Evolutionary conservation across 192 early-diverging fungal genomes (phyloP).

Genomic region (Geranomyces michiganensis): DNA sequence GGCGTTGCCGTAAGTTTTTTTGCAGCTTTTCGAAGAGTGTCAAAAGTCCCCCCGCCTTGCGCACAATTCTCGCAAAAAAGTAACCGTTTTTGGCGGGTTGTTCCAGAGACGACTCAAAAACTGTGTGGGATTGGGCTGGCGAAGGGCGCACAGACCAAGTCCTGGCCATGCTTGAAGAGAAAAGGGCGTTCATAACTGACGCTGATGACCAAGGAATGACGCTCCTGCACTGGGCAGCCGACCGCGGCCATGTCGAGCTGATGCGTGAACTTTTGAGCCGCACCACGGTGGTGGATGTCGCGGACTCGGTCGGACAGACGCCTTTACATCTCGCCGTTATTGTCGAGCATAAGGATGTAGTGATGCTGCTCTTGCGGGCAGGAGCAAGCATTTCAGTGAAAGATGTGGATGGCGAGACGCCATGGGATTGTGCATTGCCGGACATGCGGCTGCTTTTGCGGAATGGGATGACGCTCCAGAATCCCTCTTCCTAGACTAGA

Average conservation of each 20-base stretch:
- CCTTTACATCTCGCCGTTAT: conserved; percentile 38
- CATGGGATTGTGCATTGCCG: conserved; percentile 35
- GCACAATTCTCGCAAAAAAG: not conserved
- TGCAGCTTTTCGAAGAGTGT: no score
- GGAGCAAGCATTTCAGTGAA: conserved; percentile 21
- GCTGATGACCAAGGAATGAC: conserved; percentile 36
- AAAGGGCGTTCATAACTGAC: not conserved
- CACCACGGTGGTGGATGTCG: conserved; percentile 19
- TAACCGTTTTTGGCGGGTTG: not conserved
- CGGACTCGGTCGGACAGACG: conserved; percentile 40
- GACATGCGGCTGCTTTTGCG: not conserved
- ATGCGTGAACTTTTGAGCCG: conserved; percentile 12
- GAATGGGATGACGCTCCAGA: no score
- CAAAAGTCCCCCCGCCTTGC: no score
- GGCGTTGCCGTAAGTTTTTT: conserved; percentile 11
- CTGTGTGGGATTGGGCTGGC: conserved; percentile 38
- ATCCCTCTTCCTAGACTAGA: no score
- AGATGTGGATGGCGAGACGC: conserved; percentile 41
- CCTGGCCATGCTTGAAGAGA: conserved; percentile 17
- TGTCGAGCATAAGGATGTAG: conserved; percentile 12
- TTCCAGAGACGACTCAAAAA: conserved; percentile 31
- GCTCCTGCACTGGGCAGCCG: conserved; percentile 47
- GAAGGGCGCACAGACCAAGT: conserved; percentile 36
- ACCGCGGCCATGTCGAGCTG: conserved; percentile 29
- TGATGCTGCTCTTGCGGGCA: conserved; percentile 13